phyloP scores from a whole-genome alignment of 2,329 filamentous ascomycete species.

The Pseudohalonectria lignicola region DNA sequence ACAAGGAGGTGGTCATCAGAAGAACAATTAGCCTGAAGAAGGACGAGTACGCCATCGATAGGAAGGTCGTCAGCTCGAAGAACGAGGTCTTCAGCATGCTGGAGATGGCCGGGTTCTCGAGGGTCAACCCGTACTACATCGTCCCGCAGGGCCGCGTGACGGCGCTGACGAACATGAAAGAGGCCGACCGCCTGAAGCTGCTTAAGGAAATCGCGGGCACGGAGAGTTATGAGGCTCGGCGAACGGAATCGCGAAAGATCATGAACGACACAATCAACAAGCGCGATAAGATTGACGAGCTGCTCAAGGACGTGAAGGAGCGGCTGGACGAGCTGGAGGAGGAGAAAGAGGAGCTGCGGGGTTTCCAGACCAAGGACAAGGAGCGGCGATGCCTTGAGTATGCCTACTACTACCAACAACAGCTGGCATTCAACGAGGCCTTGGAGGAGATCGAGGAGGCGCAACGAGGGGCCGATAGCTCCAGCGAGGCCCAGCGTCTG shows the following conservation, averaged over 20 bases:
- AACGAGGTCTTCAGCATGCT: constrained; percentile 89
- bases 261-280: constrained; percentile 97
- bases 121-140: constrained; percentile 98
- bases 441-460: constrained; percentile 76
- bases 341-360: constrained; percentile 90
- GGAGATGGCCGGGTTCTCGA: constrained; percentile 91
- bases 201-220: constrained; percentile 98
- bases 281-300: constrained; percentile 84
- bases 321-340: constrained; percentile 83
- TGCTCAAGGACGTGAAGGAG: constrained; percentile 85
- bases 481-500: constrained; percentile 66
- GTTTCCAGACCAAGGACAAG: constrained; percentile 89
- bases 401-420: constrained; percentile 84
- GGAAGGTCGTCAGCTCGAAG: constrained; percentile 83
- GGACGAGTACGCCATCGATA: constrained; percentile 95
- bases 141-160: constrained; percentile 96
- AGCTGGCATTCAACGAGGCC: constrained; percentile 64
- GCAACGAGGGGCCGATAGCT: constrained; percentile 73
- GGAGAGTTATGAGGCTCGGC: constrained; percentile 87
- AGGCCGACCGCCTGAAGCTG: constrained; percentile 71
- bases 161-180: constrained; percentile 96
- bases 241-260: constrained; percentile 87
- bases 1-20: constrained; percentile 79
- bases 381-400: constrained; percentile 90
- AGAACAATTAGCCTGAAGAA: constrained; percentile 96